Evolutionary conservation across 2,329 filamentous ascomycete species (phyloP).

Genomic region (Epichloe brachyelytri): DNA sequence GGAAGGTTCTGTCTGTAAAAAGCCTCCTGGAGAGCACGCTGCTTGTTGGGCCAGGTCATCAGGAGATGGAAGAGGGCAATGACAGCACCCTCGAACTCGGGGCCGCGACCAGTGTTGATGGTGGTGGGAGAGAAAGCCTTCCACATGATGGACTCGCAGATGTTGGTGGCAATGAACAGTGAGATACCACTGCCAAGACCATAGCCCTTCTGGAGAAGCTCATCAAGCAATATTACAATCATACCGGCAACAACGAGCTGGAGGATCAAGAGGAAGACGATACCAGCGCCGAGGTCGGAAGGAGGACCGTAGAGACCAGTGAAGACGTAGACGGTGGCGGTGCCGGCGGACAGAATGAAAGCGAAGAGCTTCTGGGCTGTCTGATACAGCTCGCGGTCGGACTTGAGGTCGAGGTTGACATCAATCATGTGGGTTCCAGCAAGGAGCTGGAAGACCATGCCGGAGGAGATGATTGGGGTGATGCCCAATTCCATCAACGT

Average conservation of each 20-base stretch:
- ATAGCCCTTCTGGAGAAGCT: constrained; percentile 98
- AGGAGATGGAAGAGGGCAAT: constrained; percentile 96
- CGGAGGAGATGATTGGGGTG: constrained; percentile 97
- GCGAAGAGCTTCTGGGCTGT: constrained; percentile 98
- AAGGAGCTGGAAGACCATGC: constrained; percentile 99
- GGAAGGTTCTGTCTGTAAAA: constrained; percentile 99
- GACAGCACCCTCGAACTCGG: constrained; percentile 97
- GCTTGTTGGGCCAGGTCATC: constrained; percentile 99
- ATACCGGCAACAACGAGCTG: constrained; percentile 95
- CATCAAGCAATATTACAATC: constrained; percentile 97
- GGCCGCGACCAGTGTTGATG: constrained; percentile 97
- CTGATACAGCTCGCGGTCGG: constrained; percentile 98
- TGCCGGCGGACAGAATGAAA: constrained; percentile 94
- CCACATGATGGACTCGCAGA: constrained; percentile 99
- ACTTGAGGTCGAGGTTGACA: constrained; percentile 99
- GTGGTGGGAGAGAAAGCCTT: constrained; percentile 99
- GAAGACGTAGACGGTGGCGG: constrained; percentile 96
- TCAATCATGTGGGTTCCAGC: constrained; percentile 99
- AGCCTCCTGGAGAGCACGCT: constrained; percentile 91
- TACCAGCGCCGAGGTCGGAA: constrained; percentile 90
- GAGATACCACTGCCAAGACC: constrained; percentile 97
- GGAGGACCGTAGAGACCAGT: constrained; percentile 96
- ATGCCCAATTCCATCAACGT: constrained; percentile 95
- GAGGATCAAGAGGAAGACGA: constrained; percentile 95
- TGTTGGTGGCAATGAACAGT: constrained; percentile 99